Base-by-base conservation (phyloP, 2,329 filamentous ascomycete genomes). In the Ascochyta viciae-villosae region DNA sequence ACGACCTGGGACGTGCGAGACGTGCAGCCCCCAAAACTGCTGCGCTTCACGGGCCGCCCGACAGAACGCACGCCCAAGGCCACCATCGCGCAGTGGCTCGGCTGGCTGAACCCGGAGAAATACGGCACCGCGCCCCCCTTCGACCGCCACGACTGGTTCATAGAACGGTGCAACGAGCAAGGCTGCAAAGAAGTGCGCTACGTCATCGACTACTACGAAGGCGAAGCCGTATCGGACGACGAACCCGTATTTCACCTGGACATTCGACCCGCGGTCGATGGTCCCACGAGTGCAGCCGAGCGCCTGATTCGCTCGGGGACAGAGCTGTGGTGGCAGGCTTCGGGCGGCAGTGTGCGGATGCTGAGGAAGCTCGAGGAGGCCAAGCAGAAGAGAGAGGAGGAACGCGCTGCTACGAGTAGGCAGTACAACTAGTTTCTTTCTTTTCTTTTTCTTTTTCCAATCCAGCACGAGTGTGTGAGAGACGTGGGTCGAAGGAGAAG, bases 161-260 rank as follows among this genome's bases (percentile, higher is more conserved):
- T 99, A 38, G 85, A 90, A 62, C 85, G 95, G 60, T 84, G 89
- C 31, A 79, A 81, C 5, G 82, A 87, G 50, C 91, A 90, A 26
- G 74, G 87, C 55, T 82, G 81, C 67, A 89, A 88, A 73, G 89
- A 97, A 80, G 82, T 97, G 41, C 87, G 95, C 68, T 99, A 99
- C 75, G 87, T 99, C 52, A 99, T 99, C 74, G 95, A 99, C 76
- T 98, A 96, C 78, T 98, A 98, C 77, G 89, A 89, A 31, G 94
- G 88, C 6, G 87, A 88, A 23, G 89, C 90, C 1, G 92, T 96
- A 70, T 86, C 89, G 2, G 90, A 86, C 0, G 95, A 93, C 29
- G 92, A 97, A 73, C 94, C 95, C 3, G 92, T 98, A 6, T 99
- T 99, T 80, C 97, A 88, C 75, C 85, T 99, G 50, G 95, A 99